A percentile compares a stretch with the other conserved stretches of the same genome.
phyloP scores from a whole-genome alignment of 495 filamentous ascomycete genomes.

The Amniculicola lignicola region DNA sequence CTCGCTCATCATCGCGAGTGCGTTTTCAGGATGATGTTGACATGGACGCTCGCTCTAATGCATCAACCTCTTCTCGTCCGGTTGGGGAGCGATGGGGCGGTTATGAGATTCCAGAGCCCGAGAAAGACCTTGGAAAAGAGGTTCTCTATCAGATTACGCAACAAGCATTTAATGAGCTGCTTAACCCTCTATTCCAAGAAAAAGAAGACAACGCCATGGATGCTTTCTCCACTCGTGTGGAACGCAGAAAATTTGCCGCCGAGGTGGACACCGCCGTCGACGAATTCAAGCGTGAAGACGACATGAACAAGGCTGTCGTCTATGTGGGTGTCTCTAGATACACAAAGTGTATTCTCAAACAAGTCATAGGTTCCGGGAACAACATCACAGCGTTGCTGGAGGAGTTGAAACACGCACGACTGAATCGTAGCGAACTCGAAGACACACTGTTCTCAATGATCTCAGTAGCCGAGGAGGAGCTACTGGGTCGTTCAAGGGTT shows the following conservation, averaged over 20 bases:
- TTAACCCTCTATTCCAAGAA: conserved; percentile 77
- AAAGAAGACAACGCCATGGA: conserved; percentile 76
- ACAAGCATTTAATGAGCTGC: conserved; percentile 85
- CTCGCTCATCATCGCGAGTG: conserved; percentile 79
- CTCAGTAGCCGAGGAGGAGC: conserved; percentile 1
- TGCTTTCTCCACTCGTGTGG: conserved; percentile 58
- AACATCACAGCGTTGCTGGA: conserved; percentile 1
- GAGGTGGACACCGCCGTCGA: conserved; percentile 21
- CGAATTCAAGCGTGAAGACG: conserved; percentile 6
- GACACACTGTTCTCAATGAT: neutral
- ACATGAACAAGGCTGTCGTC: conserved; percentile 8
- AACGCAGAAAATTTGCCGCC: conserved; percentile 56
- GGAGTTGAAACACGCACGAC: neutral
- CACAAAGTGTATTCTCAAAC: conserved; percentile 3
- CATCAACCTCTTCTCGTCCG: conserved; percentile 73
- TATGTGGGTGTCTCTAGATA: conserved; percentile 9
- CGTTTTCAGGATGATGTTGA: conserved; percentile 77
- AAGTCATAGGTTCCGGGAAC: neutral
- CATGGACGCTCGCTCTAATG: conserved; percentile 70
- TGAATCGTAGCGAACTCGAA: neutral
- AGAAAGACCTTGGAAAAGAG: conserved; percentile 80
- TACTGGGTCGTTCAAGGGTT: neutral
- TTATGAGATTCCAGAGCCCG: conserved; percentile 75
- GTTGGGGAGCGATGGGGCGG: conserved; percentile 74
- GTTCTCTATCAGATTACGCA: conserved; percentile 86